Base-by-base conservation (phyloP, 2,329 filamentous ascomycete genomes). In the Furcasterigmium furcatum region DNA sequence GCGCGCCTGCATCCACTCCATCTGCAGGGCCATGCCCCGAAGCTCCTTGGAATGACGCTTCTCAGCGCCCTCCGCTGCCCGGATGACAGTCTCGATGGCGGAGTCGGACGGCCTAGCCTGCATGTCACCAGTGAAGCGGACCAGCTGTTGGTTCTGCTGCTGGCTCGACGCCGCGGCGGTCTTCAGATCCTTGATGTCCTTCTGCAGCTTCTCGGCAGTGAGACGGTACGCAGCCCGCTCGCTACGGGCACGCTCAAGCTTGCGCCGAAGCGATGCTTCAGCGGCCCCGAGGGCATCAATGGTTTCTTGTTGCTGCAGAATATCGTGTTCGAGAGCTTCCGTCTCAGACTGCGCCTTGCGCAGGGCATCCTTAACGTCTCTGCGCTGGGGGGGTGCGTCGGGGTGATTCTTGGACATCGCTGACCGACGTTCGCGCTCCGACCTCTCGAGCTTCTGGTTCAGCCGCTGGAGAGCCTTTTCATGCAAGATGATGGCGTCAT, bases 1-100 rank as follows among this genome's bases (percentile, higher is more conserved):
- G 43, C 86, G 82, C 2, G 89, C 88, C 57, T 91, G 83, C 63
- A 97, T 82, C 83, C 88, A 97, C 58, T 91, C 81, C 62, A 97
- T 92, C 68, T 97, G 91, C 69, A 94, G 87, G 44, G 82, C 80
- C 60, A 97, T 76, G 16, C 92, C 92, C 54, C 84, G 82, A 44
- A 96, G 72, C 68, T 95, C 88, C 64, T 84, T 84, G 57, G 76
- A 72, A 63, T 94, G 88, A 38, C 79, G 74, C 54, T 80, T 81
- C 57, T 90, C 83, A 38, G 85, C 82, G 41, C 77, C 73, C 55
- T 80, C 74, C 27, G 77, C 74, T 1, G 76, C 77, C 3, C 77
- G 74, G 49, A 81, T 75, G 14, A 80, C 72, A n/a, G 76, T 76
- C 54, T 82, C 77, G 40, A 81, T 74, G 40, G 83, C 74, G 45